phyloP scores from a whole-genome alignment of 257 asterid genomes.

The Gynochthodes officinalis region DNA sequence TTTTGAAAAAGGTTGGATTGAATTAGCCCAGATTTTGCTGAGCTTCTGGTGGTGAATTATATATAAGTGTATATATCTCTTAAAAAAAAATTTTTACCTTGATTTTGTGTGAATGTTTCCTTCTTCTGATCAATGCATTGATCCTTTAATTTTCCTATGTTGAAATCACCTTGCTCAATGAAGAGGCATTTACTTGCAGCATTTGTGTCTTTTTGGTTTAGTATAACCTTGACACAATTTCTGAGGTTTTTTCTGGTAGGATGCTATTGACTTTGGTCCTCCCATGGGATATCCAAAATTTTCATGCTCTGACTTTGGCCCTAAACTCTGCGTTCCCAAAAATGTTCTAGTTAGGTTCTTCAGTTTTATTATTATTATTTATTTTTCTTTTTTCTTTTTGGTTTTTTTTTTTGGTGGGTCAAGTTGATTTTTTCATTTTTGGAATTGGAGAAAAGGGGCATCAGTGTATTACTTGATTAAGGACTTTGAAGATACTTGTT shows the following conservation, averaged over 20 bases:
- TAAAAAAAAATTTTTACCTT: neutral
- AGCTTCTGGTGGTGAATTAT: neutral
- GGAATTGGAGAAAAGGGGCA: neutral
- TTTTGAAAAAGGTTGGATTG: neutral
- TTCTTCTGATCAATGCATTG: neutral
- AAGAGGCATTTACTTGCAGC: too few relatives aligned
- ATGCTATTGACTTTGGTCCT: neutral
- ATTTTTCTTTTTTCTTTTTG: too few relatives aligned
- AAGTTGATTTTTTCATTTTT: neutral
- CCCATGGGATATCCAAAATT: neutral
- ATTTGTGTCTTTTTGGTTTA: neutral
- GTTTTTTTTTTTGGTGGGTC: too few relatives aligned
- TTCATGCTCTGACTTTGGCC: too few relatives aligned
- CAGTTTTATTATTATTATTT: too few relatives aligned
- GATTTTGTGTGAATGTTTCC: neutral
- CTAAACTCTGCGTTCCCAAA: neutral
- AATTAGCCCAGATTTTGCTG: neutral
- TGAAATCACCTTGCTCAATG: neutral
- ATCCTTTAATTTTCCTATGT: neutral
- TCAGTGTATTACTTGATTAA: neutral
- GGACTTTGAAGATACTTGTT: constrained; percentile 3
- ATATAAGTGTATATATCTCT: too few relatives aligned
- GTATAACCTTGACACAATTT: neutral
- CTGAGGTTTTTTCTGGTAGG: neutral
- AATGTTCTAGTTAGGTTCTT: neutral